phyloP scores from a whole-genome alignment of 1,284 basidiomycete species.

The Ceratobasidium sp. region DNA sequence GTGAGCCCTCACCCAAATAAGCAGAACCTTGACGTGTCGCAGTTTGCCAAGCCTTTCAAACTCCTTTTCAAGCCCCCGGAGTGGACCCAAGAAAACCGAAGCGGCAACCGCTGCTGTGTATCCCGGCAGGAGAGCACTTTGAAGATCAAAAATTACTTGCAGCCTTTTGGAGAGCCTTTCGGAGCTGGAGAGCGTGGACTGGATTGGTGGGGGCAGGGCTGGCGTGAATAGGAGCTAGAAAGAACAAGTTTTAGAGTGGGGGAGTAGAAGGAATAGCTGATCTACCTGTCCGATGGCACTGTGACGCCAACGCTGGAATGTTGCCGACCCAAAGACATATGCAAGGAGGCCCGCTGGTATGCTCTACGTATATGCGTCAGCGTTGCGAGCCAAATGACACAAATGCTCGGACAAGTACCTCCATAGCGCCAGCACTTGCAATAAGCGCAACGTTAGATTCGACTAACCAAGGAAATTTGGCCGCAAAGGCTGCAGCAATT shows the following conservation, averaged over 20 bases:
- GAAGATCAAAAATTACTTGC: slow-evolving; percentile 65
- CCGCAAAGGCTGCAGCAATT: slow-evolving; percentile 70
- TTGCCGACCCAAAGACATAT: slow-evolving; percentile 1
- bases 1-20: slow-evolving; percentile 62
- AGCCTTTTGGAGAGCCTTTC: not conserved
- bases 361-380: slow-evolving; percentile 1
- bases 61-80: slow-evolving; percentile 62
- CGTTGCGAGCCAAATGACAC: not conserved
- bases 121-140: slow-evolving; percentile 73
- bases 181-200: not conserved
- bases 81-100: slow-evolving; percentile 72
- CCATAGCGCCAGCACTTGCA: slow-evolving; percentile 69
- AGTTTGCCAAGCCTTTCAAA: slow-evolving; percentile 58
- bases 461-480: slow-evolving; percentile 71
- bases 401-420: slow-evolving; percentile 51
- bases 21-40: slow-evolving; percentile 58
- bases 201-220: not conserved
- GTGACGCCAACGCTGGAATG: slow-evolving; percentile 33
- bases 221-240: slow-evolving; percentile 3
- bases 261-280: not conserved
- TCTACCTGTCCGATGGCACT: slow-evolving; percentile 21
- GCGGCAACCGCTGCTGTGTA: slow-evolving; percentile 75
- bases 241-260: not conserved
- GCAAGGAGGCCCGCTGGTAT: not conserved
- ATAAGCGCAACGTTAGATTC: slow-evolving; percentile 67